phyloP scores from a whole-genome alignment of 1,284 basidiomycete species.

The Cryptococcus sp. region DNA sequence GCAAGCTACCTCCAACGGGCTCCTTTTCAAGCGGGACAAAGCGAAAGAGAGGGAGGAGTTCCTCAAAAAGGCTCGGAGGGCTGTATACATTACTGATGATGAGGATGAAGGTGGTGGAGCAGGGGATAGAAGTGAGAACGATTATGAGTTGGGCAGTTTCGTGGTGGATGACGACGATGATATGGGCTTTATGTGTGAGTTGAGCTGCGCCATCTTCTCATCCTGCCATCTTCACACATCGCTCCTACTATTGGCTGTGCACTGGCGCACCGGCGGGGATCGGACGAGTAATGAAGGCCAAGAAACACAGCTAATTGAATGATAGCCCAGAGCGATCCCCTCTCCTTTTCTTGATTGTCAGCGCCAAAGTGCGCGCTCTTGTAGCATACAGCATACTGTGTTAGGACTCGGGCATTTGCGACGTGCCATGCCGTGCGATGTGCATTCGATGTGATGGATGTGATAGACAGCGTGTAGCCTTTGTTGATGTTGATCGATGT shows the following conservation, averaged over 20 bases:
- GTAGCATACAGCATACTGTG: too few relatives aligned
- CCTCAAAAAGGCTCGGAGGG: slow-evolving; percentile 45
- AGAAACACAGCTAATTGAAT: too few relatives aligned
- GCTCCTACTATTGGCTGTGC: not conserved
- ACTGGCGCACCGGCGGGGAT: too few relatives aligned
- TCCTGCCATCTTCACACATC: not conserved
- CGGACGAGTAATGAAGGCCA: too few relatives aligned
- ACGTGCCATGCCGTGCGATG: too few relatives aligned
- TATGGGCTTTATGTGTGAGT: slow-evolving; percentile 33
- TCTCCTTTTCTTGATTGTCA: not conserved
- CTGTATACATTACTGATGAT: slow-evolving; percentile 46
- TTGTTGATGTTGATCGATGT: too few relatives aligned
- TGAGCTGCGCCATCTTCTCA: not conserved
- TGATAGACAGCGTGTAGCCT: too few relatives aligned
- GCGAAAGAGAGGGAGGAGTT: slow-evolving; percentile 27
- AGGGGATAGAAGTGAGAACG: slow-evolving; percentile 37
- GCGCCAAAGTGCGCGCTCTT: too few relatives aligned
- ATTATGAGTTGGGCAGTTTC: slow-evolving; percentile 49
- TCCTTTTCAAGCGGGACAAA: slow-evolving; percentile 33
- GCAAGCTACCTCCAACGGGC: slow-evolving; percentile 39
- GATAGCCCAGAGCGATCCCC: not conserved
- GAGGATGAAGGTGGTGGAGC: slow-evolving; percentile 25
- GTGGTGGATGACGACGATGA: slow-evolving; percentile 46
- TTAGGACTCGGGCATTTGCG: too few relatives aligned
- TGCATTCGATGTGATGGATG: too few relatives aligned